Percentiles rank a stretch among this genome's conserved stretches.
Conservation (phyloP, 495 filamentous ascomycete species). For the Bryoglossum gracile region DNA sequence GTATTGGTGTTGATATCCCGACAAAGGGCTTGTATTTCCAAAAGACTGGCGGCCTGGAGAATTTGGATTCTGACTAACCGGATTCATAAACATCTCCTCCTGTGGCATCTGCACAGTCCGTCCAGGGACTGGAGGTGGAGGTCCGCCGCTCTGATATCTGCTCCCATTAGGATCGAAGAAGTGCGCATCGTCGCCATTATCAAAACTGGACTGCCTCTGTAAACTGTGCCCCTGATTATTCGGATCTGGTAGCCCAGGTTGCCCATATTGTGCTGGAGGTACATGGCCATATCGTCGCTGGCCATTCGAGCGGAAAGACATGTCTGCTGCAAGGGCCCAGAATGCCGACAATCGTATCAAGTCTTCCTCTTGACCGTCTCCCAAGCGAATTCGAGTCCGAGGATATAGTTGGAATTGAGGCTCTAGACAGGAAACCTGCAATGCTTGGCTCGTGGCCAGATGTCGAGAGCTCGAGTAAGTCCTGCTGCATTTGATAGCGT, state of each 20-base stretch:
- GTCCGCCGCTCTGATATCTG: conserved; percentile 24
- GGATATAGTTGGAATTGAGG: neutral
- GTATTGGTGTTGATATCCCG: conserved; percentile 53
- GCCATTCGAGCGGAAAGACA: conserved; percentile 49
- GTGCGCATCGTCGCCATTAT: conserved; percentile 66
- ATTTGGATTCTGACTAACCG: conserved; percentile 27
- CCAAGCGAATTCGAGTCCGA: neutral
- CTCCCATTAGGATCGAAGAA: conserved; percentile 40
- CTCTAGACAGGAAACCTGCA: conserved; percentile 3
- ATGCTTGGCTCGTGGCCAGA: conserved; percentile 7
- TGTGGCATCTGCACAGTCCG: conserved; percentile 24
- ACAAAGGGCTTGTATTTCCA: conserved; percentile 41
- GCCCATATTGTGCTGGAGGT: conserved; percentile 49
- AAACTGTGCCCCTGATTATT: conserved; percentile 30
- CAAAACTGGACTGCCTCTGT: conserved; percentile 64
- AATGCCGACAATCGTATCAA: neutral
- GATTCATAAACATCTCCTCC: conserved; percentile 42
- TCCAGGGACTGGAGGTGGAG: conserved; percentile 2
- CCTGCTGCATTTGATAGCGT: conserved; percentile 14
- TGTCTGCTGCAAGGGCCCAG: conserved; percentile 18
- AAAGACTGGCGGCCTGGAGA: conserved; percentile 32
- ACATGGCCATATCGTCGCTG: conserved; percentile 51
- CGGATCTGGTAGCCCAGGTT: conserved; percentile 38
- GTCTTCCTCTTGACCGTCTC: too few species aligned
- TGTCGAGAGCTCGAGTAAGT: conserved; percentile 2